Evolutionary conservation across 352 stramenopile species (phyloP), one percentile per base, ranked within the genome.

Genomic region (Pythium aquatile): DNA sequence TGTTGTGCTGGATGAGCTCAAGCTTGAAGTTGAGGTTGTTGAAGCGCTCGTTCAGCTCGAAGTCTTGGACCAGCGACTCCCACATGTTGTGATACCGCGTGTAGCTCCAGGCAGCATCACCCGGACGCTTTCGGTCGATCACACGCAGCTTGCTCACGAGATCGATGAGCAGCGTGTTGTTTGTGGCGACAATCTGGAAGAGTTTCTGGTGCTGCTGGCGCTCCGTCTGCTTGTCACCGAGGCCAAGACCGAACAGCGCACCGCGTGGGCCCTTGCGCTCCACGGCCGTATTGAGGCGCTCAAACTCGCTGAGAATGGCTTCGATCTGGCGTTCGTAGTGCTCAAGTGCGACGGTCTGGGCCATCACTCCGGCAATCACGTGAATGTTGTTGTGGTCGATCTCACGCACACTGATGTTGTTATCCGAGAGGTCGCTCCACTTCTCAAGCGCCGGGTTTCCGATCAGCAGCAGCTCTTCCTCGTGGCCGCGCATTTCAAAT

Each of bases 21-120:
- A 98, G 81, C 74, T 99, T 99, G 64, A 98, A 98, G 76, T 99
- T 97, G 62, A 99, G 89, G 59, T 98, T 96, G 72, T 98, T 91
- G 72, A 98, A 98, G 62, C 94, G 87, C 61, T 94, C 85, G 62
- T 97, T 89, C 52, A 98, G 94, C 78, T 98, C 94, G 65, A 98
- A 98, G 68, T 98, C 92, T 63, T 95, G 83, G 26, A 92, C 72
- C 10, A 94, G 76, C 51, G 81, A 90, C 65, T 94, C 85, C 85
- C 85, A 94, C 82, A 94, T 91, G 48, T 84, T 88, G 75, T 98
- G 91, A 77, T 98, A 99, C 69, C 97, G 87, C 53, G 85, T 94
- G 63, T 98, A 82, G 70, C 97, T 97, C 97, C 97, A 99, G 5
- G 94, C 96, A 1, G 91, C 93, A 62, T 99, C 95, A 20, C 86